phyloP scores from a whole-genome alignment of 129 eudicot genomes.

The Rutidosis leptorrhynchoides region DNA sequence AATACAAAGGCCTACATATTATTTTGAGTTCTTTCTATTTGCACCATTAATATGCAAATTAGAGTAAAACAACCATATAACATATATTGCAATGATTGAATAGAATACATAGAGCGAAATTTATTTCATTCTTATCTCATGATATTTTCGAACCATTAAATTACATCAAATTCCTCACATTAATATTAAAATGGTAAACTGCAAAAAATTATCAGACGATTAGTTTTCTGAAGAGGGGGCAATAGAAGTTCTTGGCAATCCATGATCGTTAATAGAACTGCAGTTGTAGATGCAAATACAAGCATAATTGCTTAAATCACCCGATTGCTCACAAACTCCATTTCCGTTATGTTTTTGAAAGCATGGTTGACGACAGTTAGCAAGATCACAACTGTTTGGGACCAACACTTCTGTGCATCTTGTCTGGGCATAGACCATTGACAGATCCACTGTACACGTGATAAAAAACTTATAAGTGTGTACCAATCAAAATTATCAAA shows the following conservation, averaged over 20 bases:
- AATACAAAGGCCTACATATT: no score
- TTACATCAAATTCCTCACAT: no score
- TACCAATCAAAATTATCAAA: background rate
- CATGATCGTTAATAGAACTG: background rate
- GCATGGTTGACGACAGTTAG: slow-evolving; percentile 9
- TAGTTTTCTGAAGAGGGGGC: background rate
- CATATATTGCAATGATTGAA: no score
- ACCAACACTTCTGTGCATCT: slow-evolving; percentile 12
- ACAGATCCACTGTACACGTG: background rate
- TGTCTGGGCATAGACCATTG: slow-evolving; percentile 1
- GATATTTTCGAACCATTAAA: no score
- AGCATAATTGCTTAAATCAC: background rate
- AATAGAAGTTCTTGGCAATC: background rate
- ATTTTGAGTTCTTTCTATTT: no score
- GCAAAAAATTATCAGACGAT: background rate
- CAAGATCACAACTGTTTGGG: background rate
- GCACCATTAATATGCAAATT: no score
- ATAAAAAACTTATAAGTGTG: background rate
- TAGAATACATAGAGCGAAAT: no score
- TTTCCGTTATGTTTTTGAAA: background rate
- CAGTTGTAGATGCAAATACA: slow-evolving; percentile 13
- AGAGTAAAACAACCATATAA: no score
- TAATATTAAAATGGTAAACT: no score
- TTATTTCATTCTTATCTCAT: no score
- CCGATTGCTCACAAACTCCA: background rate